Evolutionary conservation across 2,329 filamentous ascomycete species (phyloP).

Genomic region (Pseudopyricularia cyperi): DNA sequence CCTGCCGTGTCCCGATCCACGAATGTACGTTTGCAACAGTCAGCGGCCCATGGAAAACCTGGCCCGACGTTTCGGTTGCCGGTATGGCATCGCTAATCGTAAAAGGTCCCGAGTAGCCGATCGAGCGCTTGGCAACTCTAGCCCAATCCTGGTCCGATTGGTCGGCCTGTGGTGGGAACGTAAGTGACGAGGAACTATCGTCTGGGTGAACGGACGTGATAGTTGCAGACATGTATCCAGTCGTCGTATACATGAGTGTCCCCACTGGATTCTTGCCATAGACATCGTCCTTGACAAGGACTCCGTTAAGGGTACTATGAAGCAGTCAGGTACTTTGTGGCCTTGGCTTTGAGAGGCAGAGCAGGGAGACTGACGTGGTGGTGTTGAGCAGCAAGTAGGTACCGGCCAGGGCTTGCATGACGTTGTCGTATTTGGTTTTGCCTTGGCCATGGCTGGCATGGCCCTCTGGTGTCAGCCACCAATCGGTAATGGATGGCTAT

Average conservation of each 20-base stretch:
- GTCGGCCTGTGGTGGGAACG: conserved; percentile 9
- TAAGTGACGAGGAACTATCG: conserved; percentile 11
- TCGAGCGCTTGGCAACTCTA: conserved; percentile 12
- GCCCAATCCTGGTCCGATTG: conserved; percentile 15
- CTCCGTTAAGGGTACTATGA: conserved; percentile 6
- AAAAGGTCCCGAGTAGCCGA: conserved; percentile 14
- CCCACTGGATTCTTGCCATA: conserved; percentile 11
- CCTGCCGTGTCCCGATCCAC: conserved; percentile 10
- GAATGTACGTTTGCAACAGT: conserved; percentile 12
- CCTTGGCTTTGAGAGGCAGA: too few relatives aligned
- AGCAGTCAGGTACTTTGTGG: too few relatives aligned
- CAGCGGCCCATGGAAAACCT: conserved; percentile 15
- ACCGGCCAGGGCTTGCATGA: neutral
- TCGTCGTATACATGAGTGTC: conserved; percentile 13
- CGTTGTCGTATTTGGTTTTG: neutral
- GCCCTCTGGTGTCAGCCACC: too few relatives aligned
- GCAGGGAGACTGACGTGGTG: neutral
- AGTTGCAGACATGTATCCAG: conserved; percentile 14
- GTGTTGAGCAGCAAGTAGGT: conserved; percentile 1
- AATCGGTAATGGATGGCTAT: too few relatives aligned
- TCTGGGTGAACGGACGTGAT: conserved; percentile 13
- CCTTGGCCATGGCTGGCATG: too few relatives aligned
- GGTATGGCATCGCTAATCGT: conserved; percentile 11
- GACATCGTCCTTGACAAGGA: conserved; percentile 5
- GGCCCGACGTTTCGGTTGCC: conserved; percentile 8